Base-by-base conservation (phyloP, 2,329 filamentous ascomycete species). In the Chlorencoelia australis region DNA sequence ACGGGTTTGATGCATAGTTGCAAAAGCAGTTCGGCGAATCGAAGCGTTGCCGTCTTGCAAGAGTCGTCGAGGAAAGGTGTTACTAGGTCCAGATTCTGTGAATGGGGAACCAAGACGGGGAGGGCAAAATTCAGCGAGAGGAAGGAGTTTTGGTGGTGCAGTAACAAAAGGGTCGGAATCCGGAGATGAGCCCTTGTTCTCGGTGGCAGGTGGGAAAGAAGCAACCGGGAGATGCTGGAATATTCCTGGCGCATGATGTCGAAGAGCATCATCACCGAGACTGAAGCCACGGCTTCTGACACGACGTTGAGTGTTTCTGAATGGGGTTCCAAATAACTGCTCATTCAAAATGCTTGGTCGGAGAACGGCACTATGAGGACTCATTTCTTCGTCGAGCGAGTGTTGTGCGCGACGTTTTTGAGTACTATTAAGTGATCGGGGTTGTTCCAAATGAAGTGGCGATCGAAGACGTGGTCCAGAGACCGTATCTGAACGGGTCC, bases 41-140 rank as follows among this genome's bases (percentile, higher is more conserved):
- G 48, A 47, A 9, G 45, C 35, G 4, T 40, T 37, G 1, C 34
- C 32, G 20, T 54, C 45, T 45, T 68, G 66, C 20, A 64, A 67
- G 19, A 69, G 54, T 26, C 75, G 66, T 40, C 70, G 72, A n/a
- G 75, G 75, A 43, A 78, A 75, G 30, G 74, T 78, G 49, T 73
- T 66, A 54, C 69, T 75, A 9, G 67, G 62, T 37, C 56, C 61
- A 7, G 62, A 53, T 21, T 62, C 63, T 6, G 65, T 59, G 44
- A 79, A 79, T 0, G 75, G 75, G 4, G 75, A 79, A 19, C 75
- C 71, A 4, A 79, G 63, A 5, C 73, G 66, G 10, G 65, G 43
- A 13, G 37, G 39, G 9, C 43, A 43, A 26, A 49, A 43, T 13
- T 31, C 44, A 2, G 59, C 59, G 2, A 54, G 54, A 1, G 54